Evolutionary conservation across 176 grass and related monocot genomes (phyloP), one percentile per base, ranked within the genome.

Genomic region (Lolium rigidum): DNA sequence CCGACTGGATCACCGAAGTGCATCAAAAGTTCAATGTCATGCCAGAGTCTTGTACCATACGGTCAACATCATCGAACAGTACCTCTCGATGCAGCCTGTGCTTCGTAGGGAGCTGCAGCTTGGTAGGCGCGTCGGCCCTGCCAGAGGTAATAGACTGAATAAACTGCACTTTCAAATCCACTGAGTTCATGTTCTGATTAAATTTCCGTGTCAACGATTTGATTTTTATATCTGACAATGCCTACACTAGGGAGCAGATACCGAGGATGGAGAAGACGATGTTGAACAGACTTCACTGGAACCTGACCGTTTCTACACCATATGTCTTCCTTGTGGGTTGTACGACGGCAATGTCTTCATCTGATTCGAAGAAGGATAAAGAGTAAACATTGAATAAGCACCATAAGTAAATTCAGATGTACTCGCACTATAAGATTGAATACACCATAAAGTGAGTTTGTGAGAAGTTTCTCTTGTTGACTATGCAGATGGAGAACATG

Each of bases 241-340:
- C 93, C 10, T 98, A 94, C 66, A 67, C 49, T 3, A 87, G 95
- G 78, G 95, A 95, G 46, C 87, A 92, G 78, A 95, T 98, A 39
- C 38, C 5, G 55, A 31, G 41, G 0, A 98, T 90, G 93, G 95
- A 95, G 77, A 95, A 98, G 78, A 62, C 57, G 13, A 95, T 98
- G 61, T 81, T 98, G 54, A 92, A 98, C 67, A 98, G 65, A 84
- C 87, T 98, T n/a, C 88, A 94, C 62, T 98, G 91, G 95, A 92
- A 95, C 81, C 78, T 98, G 5, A 98, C 95, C 31, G 88, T 95
- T 38, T n/a, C 95, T 18, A 98, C 95, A 5, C 38, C 43, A 5
- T 98, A 95, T 2, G 90, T 95, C n/a, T 98, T 98, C 80, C 83
- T 98, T 21, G 86, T 90, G 18, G 80, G 95, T 24, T 98, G 92